Conservation (phyloP, 805 yeast genomes). For the Candida verbasci region DNA sequence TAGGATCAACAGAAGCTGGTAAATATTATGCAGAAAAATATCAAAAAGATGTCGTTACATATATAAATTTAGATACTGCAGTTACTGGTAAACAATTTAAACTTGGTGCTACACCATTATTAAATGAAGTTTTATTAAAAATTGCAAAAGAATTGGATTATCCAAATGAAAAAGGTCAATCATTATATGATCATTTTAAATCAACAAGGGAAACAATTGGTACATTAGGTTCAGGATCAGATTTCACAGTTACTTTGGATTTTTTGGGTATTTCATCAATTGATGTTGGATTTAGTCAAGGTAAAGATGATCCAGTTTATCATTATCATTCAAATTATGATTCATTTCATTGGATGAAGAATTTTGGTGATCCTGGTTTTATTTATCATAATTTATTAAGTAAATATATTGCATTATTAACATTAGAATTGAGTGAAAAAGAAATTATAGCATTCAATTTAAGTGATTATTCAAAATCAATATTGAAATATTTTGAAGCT, state of each 20-base stretch:
- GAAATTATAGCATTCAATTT: slow-evolving; percentile 52
- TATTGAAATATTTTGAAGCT: slow-evolving; percentile 33
- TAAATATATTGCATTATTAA: slow-evolving; percentile 53
- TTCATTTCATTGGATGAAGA: slow-evolving; percentile 51
- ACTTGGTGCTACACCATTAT: slow-evolving; percentile 54
- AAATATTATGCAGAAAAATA: slow-evolving; percentile 41
- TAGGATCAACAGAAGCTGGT: slow-evolving; percentile 56
- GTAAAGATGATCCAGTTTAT: slow-evolving; percentile 45
- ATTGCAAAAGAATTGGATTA: slow-evolving; percentile 46
- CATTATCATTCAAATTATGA: slow-evolving; percentile 60
- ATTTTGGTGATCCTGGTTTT: slow-evolving; percentile 49
- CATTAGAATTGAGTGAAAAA: slow-evolving; percentile 50
- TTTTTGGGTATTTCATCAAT: slow-evolving; percentile 66
- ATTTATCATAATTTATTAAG: slow-evolving; percentile 53
- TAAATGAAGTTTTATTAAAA: slow-evolving; percentile 40
- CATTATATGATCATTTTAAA: slow-evolving; percentile 48
- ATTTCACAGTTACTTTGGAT: slow-evolving; percentile 57
- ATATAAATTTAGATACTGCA: slow-evolving; percentile 49
- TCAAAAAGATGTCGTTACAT: slow-evolving; percentile 43
- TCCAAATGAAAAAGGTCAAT: slow-evolving; percentile 31
- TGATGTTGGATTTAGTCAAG: slow-evolving; percentile 37
- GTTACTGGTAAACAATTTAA: slow-evolving; percentile 48
- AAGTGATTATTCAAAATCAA: slow-evolving; percentile 42
- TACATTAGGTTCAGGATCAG: slow-evolving; percentile 48
- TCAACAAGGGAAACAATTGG: slow-evolving; percentile 30